Base-by-base conservation (phyloP, 1,284 basidiomycete genomes). In the Ceratobasidium sp. region DNA sequence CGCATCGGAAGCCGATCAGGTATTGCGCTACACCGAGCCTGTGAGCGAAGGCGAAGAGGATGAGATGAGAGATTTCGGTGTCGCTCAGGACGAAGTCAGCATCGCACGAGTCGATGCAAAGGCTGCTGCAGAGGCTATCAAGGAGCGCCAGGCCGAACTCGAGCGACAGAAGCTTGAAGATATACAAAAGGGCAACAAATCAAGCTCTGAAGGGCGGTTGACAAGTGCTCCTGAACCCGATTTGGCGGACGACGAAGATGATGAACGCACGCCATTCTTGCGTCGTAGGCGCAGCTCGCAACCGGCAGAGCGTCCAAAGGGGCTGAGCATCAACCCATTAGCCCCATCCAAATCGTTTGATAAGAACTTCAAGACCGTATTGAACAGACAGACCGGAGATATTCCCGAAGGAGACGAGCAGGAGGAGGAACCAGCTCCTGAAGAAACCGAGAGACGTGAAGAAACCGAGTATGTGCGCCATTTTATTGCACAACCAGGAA, bases 31-130 rank as follows among this genome's bases (percentile, higher is more conserved):
- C 75, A 82, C 85, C 29, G 94, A 97, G 75, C 94, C 94, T 0
- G 80, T 93, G 4, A 95, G 93, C 1, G 95, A 97, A 76, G 95
- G 93, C 46, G 92, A 94, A 74, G 91, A 91, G 16, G 93, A 96
- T 69, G 90, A 91, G 73, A 84, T 82, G 56, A 85, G 87, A 74
- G 84, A 88, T 47, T 75, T 87, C 29, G 81, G 82, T 1, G 85
- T 88, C 60, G 89, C 91, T 1, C 82, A 77, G 66, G 90, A 95
- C 74, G 94, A 97, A 77, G 85, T 86, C 72, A 86, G 85, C 71
- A 85, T 89, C 50, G 88, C 89, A 1, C 88, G 93, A 19, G 80
- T 97, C 42, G 85, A 87, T 47, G 83, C 82, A 6, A 83, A 83
- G 5, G 88, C 88, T 52, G 84, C 89, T 30, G 85, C 86, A n/a